Evolutionary conservation across 192 early-diverging fungal genomes (phyloP).

Genomic region (Cetraspora pellucida): DNA sequence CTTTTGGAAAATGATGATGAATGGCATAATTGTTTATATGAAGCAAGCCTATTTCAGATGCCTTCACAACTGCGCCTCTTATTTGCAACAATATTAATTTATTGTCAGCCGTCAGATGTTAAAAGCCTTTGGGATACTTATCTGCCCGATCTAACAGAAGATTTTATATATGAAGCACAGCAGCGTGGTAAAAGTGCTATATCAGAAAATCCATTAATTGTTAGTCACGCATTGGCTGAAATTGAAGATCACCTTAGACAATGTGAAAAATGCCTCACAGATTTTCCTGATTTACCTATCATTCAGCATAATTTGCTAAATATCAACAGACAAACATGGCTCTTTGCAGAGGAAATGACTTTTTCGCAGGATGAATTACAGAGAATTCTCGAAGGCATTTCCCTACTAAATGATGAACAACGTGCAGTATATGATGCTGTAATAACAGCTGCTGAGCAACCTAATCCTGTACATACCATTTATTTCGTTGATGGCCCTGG

Average conservation of each 20-base stretch:
- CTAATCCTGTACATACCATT: background rate
- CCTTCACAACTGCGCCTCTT: constrained; percentile 11
- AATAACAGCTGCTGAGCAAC: background rate
- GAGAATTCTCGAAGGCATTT: background rate
- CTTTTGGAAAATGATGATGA: constrained; percentile 37
- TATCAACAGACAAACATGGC: background rate
- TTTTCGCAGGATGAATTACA: background rate
- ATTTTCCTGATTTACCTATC: background rate
- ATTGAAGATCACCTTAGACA: background rate
- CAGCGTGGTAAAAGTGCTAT: background rate
- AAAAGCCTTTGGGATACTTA: background rate
- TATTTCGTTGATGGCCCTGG: constrained; percentile 37
- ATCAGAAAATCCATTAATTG: background rate
- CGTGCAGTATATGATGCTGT: constrained; percentile 8
- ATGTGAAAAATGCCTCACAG: background rate
- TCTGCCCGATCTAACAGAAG: constrained; percentile 19
- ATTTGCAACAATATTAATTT: constrained; percentile 32
- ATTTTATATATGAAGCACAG: background rate
- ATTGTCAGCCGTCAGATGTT: constrained; percentile 1
- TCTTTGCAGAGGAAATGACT: background rate
- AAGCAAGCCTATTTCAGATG: background rate
- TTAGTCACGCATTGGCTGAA: background rate
- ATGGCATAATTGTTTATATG: constrained; percentile 4
- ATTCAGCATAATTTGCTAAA: background rate
- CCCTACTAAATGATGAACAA: constrained; percentile 11